Conservation (phyloP, 371 early-diverging fungal genomes). For the Capillidium heterosporum region DNA sequence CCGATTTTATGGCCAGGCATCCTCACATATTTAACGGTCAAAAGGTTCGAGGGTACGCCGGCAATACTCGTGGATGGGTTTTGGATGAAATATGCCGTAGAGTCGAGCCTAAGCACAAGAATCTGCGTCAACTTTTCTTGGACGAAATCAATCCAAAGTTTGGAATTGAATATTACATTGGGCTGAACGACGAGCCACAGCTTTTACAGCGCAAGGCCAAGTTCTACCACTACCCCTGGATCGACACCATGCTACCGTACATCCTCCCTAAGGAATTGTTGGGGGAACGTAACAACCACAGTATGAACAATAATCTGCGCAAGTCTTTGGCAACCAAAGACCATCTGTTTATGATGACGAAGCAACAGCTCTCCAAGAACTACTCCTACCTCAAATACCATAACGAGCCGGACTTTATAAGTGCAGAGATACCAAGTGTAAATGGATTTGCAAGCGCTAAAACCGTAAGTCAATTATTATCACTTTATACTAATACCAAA, state of each 20-base stretch:
- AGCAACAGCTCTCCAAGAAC: too few species aligned
- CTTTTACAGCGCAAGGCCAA: background rate
- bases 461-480: background rate
- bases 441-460: background rate
- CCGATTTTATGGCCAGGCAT: slow-evolving; percentile 25
- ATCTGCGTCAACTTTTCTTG: slow-evolving; percentile 30
- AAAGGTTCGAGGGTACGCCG: slow-evolving; percentile 33
- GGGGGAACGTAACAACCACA: too few species aligned
- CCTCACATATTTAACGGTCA: slow-evolving; percentile 39
- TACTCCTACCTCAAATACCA: too few species aligned
- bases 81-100: slow-evolving; percentile 47
- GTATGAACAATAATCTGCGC: too few species aligned
- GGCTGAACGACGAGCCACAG: background rate
- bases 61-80: slow-evolving; percentile 46
- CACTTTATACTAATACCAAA: too few species aligned
- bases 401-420: background rate
- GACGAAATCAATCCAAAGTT: slow-evolving; percentile 23
- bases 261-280: background rate
- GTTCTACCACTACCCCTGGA: background rate
- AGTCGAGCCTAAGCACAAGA: slow-evolving; percentile 26
- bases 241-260: background rate
- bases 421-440: background rate
- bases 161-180: slow-evolving; percentile 28
- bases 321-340: too few species aligned
- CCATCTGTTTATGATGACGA: too few species aligned